Evolutionary conservation across 495 filamentous ascomycete species (phyloP).

Genomic region (Pseudoneurospora amorphoporcata): DNA sequence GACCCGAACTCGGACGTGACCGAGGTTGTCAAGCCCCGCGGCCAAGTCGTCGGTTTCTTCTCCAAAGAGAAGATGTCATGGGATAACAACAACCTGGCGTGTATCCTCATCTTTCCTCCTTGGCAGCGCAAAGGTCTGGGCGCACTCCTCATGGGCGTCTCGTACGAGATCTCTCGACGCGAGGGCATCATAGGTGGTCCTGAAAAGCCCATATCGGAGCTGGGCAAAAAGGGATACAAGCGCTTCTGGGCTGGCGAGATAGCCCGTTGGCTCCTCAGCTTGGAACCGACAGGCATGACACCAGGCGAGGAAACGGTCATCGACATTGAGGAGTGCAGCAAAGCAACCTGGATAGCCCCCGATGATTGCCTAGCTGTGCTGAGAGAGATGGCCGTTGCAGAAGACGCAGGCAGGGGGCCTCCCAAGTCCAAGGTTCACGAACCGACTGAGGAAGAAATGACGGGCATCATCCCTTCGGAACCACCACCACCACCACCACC

Average conservation of each 20-base stretch:
- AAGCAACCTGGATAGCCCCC: conserved; percentile 63
- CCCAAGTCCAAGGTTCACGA: conserved; percentile 10
- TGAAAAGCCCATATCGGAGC: conserved; percentile 81
- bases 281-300: conserved; percentile 19
- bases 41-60: conserved; percentile 84
- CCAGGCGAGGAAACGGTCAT: conserved; percentile 21
- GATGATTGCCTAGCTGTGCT: conserved; percentile 77
- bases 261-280: conserved; percentile 48
- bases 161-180: conserved; percentile 80
- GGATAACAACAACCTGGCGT: conserved; percentile 97
- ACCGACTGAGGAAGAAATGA: conserved; percentile 12
- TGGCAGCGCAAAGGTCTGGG: conserved; percentile 88
- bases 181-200: conserved; percentile 83
- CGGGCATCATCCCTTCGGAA: conserved; percentile 6
- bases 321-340: conserved; percentile 32
- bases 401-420: conserved; percentile 41
- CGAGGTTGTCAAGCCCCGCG: conserved; percentile 11
- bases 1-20: conserved; percentile 9
- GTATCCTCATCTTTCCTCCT: conserved; percentile 91
- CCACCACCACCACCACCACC: background rate
- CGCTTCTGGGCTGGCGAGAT: conserved; percentile 78
- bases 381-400: conserved; percentile 64
- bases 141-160: conserved; percentile 81
- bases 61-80: conserved; percentile 97
- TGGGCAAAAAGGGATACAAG: conserved; percentile 70